Evolutionary conservation across 176 grass and related monocot species (phyloP), one percentile per base, ranked within the genome.

Genomic region (Avena eriantha): DNA sequence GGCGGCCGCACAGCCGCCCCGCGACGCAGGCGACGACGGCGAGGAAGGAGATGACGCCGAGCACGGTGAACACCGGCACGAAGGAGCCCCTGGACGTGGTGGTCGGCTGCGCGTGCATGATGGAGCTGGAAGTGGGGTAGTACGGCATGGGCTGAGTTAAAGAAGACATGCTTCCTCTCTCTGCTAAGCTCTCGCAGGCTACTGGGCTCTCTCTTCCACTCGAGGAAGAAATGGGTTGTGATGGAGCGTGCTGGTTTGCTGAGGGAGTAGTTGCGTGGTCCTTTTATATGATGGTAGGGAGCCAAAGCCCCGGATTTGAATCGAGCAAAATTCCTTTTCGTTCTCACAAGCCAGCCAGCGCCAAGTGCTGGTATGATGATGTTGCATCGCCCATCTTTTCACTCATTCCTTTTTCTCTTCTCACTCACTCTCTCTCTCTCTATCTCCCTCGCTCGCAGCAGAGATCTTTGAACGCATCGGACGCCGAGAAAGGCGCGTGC

Each of bases 391-490:
- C 58, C 75, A 10, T 82, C 73, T 79, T 83, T 83, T 79, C 72
- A 80, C 60, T 84, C 41, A 22, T 46, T 69, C 73, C 63, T 84
- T 79, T 59, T 79, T 31, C 6, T 14, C 12, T 3, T 7, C 45
- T 79, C 50, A 69, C 82, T 79, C 50, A 77, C 45, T 9, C 4
- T 54, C 33, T 53, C 66, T 34, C 60, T 26, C 61, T 65, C 24
- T 24, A 1, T 6, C 4, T 11, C 5, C 12, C 4, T 11, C 5
- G 13, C 63, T 41, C 26, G 61, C 90, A 58, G 86, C 90, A 76
- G 84, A 90, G 83, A 92, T 90, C 84, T 97, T 97, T 97, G 91
- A 93, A 93, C 84, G 95, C 93, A 82, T 95, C 87, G 95, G 93
- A n/a, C 65, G 51, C 58, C 86, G 95, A 95, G 95, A 97, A 97